These are phyloP conservation scores for Tremella yokohamensis DNA, from an alignment of 768 basidiomycete genomes.

Conservation along the genomic window DNA sequence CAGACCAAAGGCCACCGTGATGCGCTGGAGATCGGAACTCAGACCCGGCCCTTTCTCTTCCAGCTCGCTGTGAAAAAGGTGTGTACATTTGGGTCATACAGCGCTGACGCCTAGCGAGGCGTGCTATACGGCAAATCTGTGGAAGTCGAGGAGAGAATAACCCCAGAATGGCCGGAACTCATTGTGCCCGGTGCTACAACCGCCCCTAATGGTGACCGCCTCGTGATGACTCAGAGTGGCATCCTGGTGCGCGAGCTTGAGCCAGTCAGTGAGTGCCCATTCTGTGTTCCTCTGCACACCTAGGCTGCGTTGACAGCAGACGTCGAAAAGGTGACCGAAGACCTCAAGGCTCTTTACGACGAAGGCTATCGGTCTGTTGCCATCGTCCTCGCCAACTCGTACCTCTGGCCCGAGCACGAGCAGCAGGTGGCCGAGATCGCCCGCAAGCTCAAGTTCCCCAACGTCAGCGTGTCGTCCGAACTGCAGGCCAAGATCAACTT, in stretches of 20 bases:
- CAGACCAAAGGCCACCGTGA: slow-evolving; percentile 68
- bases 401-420: slow-evolving; percentile 86
- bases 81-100: not conserved
- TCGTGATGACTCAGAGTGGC: slow-evolving; percentile 69
- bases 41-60: slow-evolving; percentile 86
- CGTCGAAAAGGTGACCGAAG: no score
- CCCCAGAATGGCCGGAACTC: slow-evolving; percentile 43
- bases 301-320: no score
- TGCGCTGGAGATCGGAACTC: slow-evolving; percentile 87
- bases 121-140: slow-evolving; percentile 74
- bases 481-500: slow-evolving; percentile 54
- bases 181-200: slow-evolving; percentile 6
- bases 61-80: slow-evolving; percentile 71
- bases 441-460: slow-evolving; percentile 68
- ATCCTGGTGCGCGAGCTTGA: slow-evolving; percentile 82
- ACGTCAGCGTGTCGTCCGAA: slow-evolving; percentile 72
- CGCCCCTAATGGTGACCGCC: slow-evolving; percentile 14
- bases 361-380: slow-evolving; percentile 85
- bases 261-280: slow-evolving; percentile 60
- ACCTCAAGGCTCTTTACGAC: slow-evolving; percentile 65
- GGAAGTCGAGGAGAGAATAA: slow-evolving; percentile 81
- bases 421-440: slow-evolving; percentile 67
- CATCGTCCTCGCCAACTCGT: slow-evolving; percentile 85
- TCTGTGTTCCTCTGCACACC: slow-evolving; percentile 56
- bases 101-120: slow-evolving; percentile 39